These are phyloP conservation scores for Petunia hybrid DNA, from an alignment of 305 asterid species.

Conservation along the genomic window DNA sequence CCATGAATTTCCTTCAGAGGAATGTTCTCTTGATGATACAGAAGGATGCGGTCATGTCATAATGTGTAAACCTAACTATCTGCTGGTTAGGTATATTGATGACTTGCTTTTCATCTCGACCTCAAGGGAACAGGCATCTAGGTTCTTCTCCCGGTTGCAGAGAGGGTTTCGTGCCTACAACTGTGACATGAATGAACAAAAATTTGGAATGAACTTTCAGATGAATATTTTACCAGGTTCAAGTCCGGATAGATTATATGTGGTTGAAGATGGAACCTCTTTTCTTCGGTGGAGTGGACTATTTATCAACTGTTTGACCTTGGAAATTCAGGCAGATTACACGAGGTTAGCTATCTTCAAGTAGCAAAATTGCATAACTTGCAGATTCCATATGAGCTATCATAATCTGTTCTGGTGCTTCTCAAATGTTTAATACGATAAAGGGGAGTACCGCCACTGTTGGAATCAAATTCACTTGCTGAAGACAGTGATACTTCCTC, in stretches of 20 bases:
- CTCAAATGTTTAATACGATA: background rate
- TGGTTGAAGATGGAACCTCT: conserved; percentile 69
- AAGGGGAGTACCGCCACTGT: background rate
- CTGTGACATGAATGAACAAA: conserved; percentile 81
- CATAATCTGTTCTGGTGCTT: background rate
- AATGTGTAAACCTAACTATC: conserved; percentile 47
- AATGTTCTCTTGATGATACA: conserved; percentile 38
- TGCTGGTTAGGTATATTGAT: conserved; percentile 79
- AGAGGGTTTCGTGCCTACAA: conserved; percentile 81
- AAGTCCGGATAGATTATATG: conserved; percentile 53
- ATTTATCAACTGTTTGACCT: conserved; percentile 72
- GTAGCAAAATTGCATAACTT: conserved; percentile 2
- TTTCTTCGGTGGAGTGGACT: conserved; percentile 95
- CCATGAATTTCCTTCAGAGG: conserved; percentile 34
- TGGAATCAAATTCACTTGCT: background rate
- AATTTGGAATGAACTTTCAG: conserved; percentile 73
- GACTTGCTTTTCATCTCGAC: conserved; percentile 87
- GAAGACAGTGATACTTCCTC: background rate
- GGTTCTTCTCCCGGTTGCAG: conserved; percentile 67
- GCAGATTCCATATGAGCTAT: background rate
- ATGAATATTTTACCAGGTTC: conserved; percentile 42
- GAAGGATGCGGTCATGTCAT: conserved; percentile 30
- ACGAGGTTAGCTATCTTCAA: conserved; percentile 58
- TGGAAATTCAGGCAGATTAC: conserved; percentile 95
- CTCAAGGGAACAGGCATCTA: conserved; percentile 76